Evolutionary conservation across 129 eudicot species (phyloP), one percentile per base, ranked within the genome.

Genomic region (Escallonia herrerae): DNA sequence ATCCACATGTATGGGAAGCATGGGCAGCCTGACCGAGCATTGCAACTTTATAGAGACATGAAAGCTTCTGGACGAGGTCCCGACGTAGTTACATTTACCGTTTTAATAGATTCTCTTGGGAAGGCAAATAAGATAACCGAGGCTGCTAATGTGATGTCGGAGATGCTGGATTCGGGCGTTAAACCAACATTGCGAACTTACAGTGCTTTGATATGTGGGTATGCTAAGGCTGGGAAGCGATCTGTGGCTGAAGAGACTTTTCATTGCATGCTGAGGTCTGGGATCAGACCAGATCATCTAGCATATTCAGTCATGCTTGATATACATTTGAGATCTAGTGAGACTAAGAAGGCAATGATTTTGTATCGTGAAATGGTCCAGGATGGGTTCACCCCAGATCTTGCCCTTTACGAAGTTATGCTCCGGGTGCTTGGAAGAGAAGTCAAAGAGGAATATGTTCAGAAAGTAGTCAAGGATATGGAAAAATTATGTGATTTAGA

Each of bases 171-270:
- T 74, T 75, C 71, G 2, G 95, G 99, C 50, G 73, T 83, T 64
- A 89, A 84, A 72, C 99, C 99, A 41, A 86, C 87, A 11, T 67
- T 94, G 74, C 81, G 86, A 53, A 89, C 99, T 12, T 94, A 82
- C 63, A 86, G 99, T 76, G 99, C 95, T 56, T 86, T 94, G 76
- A 94, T 94, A 8, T 94, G 99, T 63, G 99, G 97, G 72, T 94
- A 89, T 65, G 99, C 90, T 14, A 94, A 84, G 70, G 86, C 91
- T 6, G 99, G 99, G 53, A 87, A 56, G 68, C 73, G 78, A 62
- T 66, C 49, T 52, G 84, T 89, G 78, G 99, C 99, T 57, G 90
- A 83, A 69, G 81, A 84, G 56, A 82, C 83, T 46, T 89, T 86
- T 64, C 49, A 78, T 42, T 76, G 88, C 78, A 94, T 94, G 99